Percentiles rank a stretch among this genome's conserved stretches.
These are phyloP conservation scores for Penicillium sp. DNA, from an alignment of 2,329 filamentous ascomycete genomes.

Conservation along the genomic window DNA sequence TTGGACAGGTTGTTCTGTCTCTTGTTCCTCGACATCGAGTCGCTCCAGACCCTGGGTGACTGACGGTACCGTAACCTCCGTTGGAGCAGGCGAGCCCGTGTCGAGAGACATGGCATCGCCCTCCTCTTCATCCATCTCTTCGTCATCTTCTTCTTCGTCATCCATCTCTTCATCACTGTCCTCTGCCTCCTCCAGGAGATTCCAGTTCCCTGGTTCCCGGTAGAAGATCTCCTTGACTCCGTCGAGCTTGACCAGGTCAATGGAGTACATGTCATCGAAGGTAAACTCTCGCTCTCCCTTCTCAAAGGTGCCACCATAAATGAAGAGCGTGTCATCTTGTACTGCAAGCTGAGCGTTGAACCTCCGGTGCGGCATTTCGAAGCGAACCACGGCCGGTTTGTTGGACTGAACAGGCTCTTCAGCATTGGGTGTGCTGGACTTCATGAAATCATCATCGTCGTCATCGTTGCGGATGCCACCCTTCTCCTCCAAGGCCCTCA, in stretches of 20 bases:
- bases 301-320: constrained; percentile 93
- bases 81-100: constrained; percentile 32
- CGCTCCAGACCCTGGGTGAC: constrained; percentile 36
- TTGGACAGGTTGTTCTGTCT: constrained; percentile 49
- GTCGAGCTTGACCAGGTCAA: constrained; percentile 91
- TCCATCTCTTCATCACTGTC: constrained; percentile 56
- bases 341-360: constrained; percentile 91
- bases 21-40: constrained; percentile 37
- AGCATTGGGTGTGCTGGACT: constrained; percentile 45
- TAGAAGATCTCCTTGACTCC: constrained; percentile 89
- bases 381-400: constrained; percentile 59
- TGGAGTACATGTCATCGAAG: constrained; percentile 88
- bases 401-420: constrained; percentile 51
- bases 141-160: constrained; percentile 43
- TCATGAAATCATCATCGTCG: constrained; percentile 37
- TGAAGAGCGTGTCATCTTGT: constrained; percentile 86
- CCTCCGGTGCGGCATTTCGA: constrained; percentile 80
- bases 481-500: constrained; percentile 78
- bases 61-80: constrained; percentile 35
- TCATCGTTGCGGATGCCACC: constrained; percentile 55
- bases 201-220: constrained; percentile 81
- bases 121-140: constrained; percentile 43
- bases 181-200: constrained; percentile 52
- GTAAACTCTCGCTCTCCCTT: constrained; percentile 93
- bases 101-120: constrained; percentile 45